Conservation (phyloP, 1,139 yeast species). For the Sugiyamaella paludigena region DNA sequence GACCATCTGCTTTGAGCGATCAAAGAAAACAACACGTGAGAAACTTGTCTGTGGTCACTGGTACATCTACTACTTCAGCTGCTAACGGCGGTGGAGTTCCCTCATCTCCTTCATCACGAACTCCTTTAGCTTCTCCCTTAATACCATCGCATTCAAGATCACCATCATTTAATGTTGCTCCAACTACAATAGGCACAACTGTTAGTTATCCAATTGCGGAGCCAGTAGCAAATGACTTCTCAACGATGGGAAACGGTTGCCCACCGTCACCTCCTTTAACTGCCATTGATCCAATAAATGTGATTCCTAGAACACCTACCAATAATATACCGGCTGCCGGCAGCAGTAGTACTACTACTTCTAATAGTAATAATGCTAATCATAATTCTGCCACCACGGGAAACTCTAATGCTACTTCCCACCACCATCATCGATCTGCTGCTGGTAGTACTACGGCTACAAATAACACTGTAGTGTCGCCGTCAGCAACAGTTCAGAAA, state of each 20-base stretch:
- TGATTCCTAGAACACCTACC: constrained; percentile 11
- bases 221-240: not conserved
- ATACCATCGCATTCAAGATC: no score
- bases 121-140: no score
- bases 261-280: constrained; percentile 11
- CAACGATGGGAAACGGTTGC: constrained; percentile 3
- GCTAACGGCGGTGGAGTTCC: no score
- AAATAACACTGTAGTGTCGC: not conserved
- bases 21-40: no score
- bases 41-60: no score
- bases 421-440: not conserved
- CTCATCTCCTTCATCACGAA: no score
- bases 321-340: not conserved
- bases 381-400: not conserved
- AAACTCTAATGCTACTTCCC: constrained; percentile 3
- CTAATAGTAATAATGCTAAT: constrained; percentile 1
- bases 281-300: constrained; percentile 7
- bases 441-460: not conserved
- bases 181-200: not conserved
- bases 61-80: no score
- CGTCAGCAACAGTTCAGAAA: constrained; percentile 34
- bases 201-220: no score
- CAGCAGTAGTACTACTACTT: not conserved
- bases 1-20: no score
- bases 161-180: not conserved